phyloP scores from a whole-genome alignment of 768 basidiomycete genomes.

The Mrakia gelida region DNA sequence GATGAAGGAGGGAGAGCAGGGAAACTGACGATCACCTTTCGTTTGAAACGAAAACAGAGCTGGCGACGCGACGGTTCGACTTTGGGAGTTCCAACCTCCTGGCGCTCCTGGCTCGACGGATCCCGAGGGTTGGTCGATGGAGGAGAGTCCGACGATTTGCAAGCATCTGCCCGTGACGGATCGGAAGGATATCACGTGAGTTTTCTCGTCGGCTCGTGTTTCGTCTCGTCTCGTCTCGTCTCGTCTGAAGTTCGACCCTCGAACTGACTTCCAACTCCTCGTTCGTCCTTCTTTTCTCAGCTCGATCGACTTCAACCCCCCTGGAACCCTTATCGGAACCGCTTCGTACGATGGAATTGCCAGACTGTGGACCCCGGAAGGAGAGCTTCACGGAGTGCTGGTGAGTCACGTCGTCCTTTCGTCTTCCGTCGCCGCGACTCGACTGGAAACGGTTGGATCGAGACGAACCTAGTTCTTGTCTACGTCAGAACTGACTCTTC shows the following conservation, averaged over 20 bases:
- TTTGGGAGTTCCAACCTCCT: constrained; percentile 30
- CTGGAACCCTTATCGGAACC: constrained; percentile 38
- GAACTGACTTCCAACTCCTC: not conserved
- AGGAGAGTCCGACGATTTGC: constrained; percentile 17
- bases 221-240: not conserved
- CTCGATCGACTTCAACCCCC: constrained; percentile 32
- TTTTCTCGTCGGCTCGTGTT: no score
- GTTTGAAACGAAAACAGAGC: constrained; percentile 10
- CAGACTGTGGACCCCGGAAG: constrained; percentile 40
- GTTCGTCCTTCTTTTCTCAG: not conserved
- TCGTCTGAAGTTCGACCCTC: no score
- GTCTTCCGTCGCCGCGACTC: constrained; percentile 12
- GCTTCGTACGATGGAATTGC: constrained; percentile 42
- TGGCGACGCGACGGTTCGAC: constrained; percentile 32
- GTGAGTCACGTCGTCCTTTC: not conserved
- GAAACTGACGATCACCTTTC: not conserved
- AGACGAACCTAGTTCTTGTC: no score
- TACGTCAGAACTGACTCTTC: constrained; percentile 35
- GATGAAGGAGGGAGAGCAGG: not conserved
- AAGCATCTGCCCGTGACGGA: constrained; percentile 31
- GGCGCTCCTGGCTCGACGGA: not conserved
- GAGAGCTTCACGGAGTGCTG: constrained; percentile 21
- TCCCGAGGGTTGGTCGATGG: constrained; percentile 23
- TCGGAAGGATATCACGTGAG: constrained; percentile 31
- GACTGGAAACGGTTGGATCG: not conserved